Evolutionary conservation across 2,329 filamentous ascomycete species (phyloP), one percentile per base, ranked within the genome.

Genomic region (Orbilia oligospora): DNA sequence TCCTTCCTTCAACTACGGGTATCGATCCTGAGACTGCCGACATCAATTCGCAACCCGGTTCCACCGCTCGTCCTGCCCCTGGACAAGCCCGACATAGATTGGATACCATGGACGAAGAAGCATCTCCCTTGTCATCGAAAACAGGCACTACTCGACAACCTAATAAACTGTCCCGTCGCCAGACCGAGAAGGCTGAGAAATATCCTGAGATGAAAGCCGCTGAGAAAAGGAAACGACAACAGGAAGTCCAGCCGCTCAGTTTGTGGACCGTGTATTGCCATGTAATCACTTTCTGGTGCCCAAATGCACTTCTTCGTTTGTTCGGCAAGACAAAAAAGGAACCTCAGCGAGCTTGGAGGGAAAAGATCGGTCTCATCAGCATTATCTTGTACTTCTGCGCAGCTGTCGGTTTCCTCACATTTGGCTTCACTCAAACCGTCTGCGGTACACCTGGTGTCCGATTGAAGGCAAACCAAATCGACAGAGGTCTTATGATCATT

Each of bases 301-400:
- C 96, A 0, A 91, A 94, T 83, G 92, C 95, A 79, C 85, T 97
- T 30, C 87, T 99, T 69, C 89, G 88, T 81, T 97, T 93, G 85
- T 96, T 94, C 83, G 94, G 94, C 46, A 97, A 92, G 87, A 90
- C 90, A 6, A 88, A 92, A 55, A 96, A 92, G 84, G 93, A 91
- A 16, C 93, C 98, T 84, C 92, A 94, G 83, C 89, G 93, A 82
- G 96, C 96, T 1, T 99, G 96, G 96, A 90, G 96, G 81, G 96
- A 99, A 84, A 99, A 99, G 88, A 97, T 99, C 87, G 96, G 96
- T 1, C 86, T 99, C 75, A 93, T 97, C 86, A 97, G 94, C 85
- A 90, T 99, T 83, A 99, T 99, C 83, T 83, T 97, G 36, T 83
- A 91, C 77, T 94, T 98, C 83, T 97, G 94, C 87, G 89, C 90